Conservation (phyloP, 768 basidiomycete species). For the Pleurotus sapidus region DNA sequence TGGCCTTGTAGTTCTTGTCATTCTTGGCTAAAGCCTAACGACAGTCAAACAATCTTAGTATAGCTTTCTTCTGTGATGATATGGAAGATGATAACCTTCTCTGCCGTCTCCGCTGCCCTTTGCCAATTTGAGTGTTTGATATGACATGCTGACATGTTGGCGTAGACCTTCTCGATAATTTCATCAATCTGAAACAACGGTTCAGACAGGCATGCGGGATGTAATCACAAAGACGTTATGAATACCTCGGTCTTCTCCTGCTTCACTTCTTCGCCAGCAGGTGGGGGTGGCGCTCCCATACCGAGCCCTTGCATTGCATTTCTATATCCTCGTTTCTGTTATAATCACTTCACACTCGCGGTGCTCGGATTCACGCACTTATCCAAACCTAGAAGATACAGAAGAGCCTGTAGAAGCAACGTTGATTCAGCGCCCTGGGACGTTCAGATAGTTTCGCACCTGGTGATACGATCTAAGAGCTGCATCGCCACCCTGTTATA, state of each 20-base stretch:
- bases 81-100: slow-evolving; percentile 49
- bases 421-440: no score
- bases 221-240: neutral
- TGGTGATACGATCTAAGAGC: slow-evolving; percentile 73
- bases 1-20: slow-evolving; percentile 71
- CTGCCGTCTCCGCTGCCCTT: slow-evolving; percentile 75
- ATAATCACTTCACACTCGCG: neutral
- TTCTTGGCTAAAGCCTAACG: slow-evolving; percentile 72
- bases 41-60: neutral
- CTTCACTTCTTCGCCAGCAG: slow-evolving; percentile 24
- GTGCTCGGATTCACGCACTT: slow-evolving; percentile 46
- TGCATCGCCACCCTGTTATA: slow-evolving; percentile 20
- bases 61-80: neutral
- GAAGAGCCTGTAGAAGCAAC: slow-evolving; percentile 45
- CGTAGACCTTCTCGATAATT: slow-evolving; percentile 77
- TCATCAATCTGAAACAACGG: slow-evolving; percentile 55
- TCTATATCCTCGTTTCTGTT: slow-evolving; percentile 25
- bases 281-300: slow-evolving; percentile 27
- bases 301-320: slow-evolving; percentile 56
- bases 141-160: slow-evolving; percentile 85
- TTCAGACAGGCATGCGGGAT: neutral
- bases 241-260: slow-evolving; percentile 70
- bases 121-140: slow-evolving; percentile 79
- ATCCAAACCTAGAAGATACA: slow-evolving; percentile 75
- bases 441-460: slow-evolving; percentile 30